phyloP scores from a whole-genome alignment of 768 basidiomycete species.

The Boletus rubroflammeus region DNA sequence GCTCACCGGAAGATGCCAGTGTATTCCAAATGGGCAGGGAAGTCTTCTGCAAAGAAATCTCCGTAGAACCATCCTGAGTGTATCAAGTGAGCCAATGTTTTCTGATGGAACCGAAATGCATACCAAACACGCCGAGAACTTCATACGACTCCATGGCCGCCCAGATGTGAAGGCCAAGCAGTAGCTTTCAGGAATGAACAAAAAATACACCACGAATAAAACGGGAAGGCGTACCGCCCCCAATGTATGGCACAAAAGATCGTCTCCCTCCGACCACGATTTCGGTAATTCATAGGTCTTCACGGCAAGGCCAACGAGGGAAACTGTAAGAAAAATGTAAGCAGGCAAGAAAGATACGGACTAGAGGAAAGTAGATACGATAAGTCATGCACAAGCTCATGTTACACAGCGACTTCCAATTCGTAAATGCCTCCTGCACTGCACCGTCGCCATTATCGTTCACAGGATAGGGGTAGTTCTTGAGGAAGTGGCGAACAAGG shows the following conservation, averaged over 20 bases:
- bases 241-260: conserved; percentile 82
- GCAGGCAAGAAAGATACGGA: not conserved
- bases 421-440: conserved; percentile 88
- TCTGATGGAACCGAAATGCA: conserved; percentile 11
- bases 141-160: conserved; percentile 86
- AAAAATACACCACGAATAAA: not conserved
- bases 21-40: conserved; percentile 86
- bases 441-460: conserved; percentile 70
- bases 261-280: conserved; percentile 86
- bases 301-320: conserved; percentile 83
- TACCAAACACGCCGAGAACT: conserved; percentile 90
- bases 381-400: conserved; percentile 94
- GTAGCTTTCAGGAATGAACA: conserved; percentile 45
- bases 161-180: conserved; percentile 90
- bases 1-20: conserved; percentile 92
- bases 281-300: conserved; percentile 80
- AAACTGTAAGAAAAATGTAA: conserved; percentile 47
- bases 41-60: conserved; percentile 94
- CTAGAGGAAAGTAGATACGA: conserved; percentile 45
- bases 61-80: conserved; percentile 93
- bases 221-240: conserved; percentile 60
- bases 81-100: not conserved
- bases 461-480: conserved; percentile 86
- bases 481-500: conserved; percentile 89
- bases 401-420: conserved; percentile 95